Base-by-base conservation (phyloP, 176 grass and related monocot genomes). In the Secale cereale region DNA sequence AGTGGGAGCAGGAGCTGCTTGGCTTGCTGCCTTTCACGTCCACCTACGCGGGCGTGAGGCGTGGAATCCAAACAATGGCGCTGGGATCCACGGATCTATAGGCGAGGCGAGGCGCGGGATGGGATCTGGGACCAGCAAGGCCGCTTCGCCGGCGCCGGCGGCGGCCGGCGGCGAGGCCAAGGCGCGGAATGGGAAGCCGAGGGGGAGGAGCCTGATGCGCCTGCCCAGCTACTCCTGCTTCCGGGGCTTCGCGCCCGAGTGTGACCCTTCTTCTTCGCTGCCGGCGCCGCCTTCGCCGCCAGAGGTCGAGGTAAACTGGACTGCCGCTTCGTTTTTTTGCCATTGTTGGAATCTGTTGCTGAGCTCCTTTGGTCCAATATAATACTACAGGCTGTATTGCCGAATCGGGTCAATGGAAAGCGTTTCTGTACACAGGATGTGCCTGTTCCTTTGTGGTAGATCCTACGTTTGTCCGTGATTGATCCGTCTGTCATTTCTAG, bases 81-180 rank as follows among this genome's bases (percentile, higher is more conserved):
- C 13, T 12, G 11, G 59, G 59, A 61, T 75, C 80, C 60, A 46
- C 39, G 85, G 85, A 91, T 91, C 85, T 87, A 37, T 87, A 61
- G 85, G 9, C 8, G 26, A 52, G 36, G 74, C 14, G 54, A 13
- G 69, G 43, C 5, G 33, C 63, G 19, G 28, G 87, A 95, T 95
- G 90, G 93, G 97, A 96, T 96, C 93, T 83, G 85, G 90, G 39
- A 91, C 86, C 80, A 99, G 94, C 82, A 99, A 96, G 86, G 83
- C 77, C 52, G 59, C 87, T 20, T 78, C 93, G 13, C 17, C 89
- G 22, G 43, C 89, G 10, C 41, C 80, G 41, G 10, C 82, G 27
- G 0, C 48, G 23, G 19, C 68, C 5, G 62, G 56, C 10, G 65
- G 69, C 0, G 76, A 87, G 35, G 83, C 31, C 8, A 77, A 77